Base-by-base conservation (phyloP, 441 rosid genomes). In the Erysimum pusillum region DNA sequence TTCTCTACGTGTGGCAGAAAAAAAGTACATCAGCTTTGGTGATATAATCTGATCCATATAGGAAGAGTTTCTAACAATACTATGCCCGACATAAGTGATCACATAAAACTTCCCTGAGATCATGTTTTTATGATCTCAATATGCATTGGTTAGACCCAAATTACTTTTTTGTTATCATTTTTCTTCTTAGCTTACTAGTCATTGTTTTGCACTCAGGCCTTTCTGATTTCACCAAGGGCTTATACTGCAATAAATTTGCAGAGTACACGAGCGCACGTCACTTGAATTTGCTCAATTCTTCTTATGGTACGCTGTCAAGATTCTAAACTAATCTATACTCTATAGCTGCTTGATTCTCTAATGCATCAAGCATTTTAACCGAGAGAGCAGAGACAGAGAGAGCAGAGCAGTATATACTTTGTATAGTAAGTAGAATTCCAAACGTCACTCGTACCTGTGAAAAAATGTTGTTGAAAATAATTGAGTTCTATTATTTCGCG, bases 201-300 rank as follows among this genome's bases (percentile, higher is more conserved):
- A 13, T 5, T 48, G 54, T 59, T 59, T n/a, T 56, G 63, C 32
- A 28, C 52, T 48, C 67, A 64, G 18, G 31, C 49, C 46, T 64
- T 63, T 64, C 39, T 48, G 22, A 15, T 66, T 58, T 66, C 61
- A 67, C 62, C 42, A 75, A 44, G 67, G 51, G 53, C 35, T 28
- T 38, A 7, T 56, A 39, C 56, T 32, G 46, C 63, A 25, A 39
- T 25, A 41, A 60, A 61, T 61, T 10, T 39, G 53, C 58, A 45
- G 11, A 35, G 36, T 20, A 62, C 67, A 49, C 3, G 9, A 39
- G 32, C 32, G 14, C 36, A 2, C 17, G 6, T 35, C 71, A 35
- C 18, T 22, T 35, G 44, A 64, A 13, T 31, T 14, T 34, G 56
- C 12, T 42, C 25, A 28, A 8, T 25, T 46, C 51, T 46, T 60